Evolutionary conservation across 768 basidiomycete genomes (phyloP).

Genomic region (Leucogyrophana mollusca): DNA sequence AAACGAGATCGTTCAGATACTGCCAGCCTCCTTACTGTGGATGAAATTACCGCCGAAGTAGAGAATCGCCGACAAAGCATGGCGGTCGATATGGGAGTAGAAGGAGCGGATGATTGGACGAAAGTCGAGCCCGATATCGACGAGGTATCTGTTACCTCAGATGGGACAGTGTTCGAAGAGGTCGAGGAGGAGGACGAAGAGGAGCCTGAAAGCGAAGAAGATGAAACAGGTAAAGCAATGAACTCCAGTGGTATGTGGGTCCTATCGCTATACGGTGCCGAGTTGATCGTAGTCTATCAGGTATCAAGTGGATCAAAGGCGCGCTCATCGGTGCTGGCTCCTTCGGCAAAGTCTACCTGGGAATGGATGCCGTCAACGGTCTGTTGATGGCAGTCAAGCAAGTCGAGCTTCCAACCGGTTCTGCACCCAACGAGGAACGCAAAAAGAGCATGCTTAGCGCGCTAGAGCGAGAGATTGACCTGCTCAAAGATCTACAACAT

Average conservation of each 20-base stretch:
- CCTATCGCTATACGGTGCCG: background rate
- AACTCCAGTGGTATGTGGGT: conserved; percentile 54
- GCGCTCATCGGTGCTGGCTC: conserved; percentile 94
- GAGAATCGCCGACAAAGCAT: conserved; percentile 62
- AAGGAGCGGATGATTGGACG: conserved; percentile 69
- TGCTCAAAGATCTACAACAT: conserved; percentile 89
- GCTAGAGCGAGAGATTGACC: conserved; percentile 90
- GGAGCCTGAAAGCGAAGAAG: conserved; percentile 44
- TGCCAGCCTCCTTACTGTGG: conserved; percentile 90
- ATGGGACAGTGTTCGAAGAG: conserved; percentile 44
- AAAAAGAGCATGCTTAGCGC: conserved; percentile 93
- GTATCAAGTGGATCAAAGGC: conserved; percentile 96
- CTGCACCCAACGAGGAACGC: conserved; percentile 84
- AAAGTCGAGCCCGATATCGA: conserved; percentile 57
- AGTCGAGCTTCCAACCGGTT: conserved; percentile 86
- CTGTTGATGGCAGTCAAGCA: conserved; percentile 97
- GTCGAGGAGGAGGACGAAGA: conserved; percentile 42
- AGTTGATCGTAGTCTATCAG: conserved; percentile 33
- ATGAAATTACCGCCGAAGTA: conserved; percentile 96
- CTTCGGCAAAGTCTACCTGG: conserved; percentile 93
- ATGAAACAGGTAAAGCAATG: conserved; percentile 49
- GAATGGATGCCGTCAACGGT: conserved; percentile 90
- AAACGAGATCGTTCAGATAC: conserved; percentile 86
- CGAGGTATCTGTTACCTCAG: conserved; percentile 46
- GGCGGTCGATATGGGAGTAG: conserved; percentile 42